A percentile compares a stretch with the other conserved stretches of the same genome.
Evolutionary conservation across 2,329 filamentous ascomycete genomes (phyloP).

Genomic region (Massarina eburnea): DNA sequence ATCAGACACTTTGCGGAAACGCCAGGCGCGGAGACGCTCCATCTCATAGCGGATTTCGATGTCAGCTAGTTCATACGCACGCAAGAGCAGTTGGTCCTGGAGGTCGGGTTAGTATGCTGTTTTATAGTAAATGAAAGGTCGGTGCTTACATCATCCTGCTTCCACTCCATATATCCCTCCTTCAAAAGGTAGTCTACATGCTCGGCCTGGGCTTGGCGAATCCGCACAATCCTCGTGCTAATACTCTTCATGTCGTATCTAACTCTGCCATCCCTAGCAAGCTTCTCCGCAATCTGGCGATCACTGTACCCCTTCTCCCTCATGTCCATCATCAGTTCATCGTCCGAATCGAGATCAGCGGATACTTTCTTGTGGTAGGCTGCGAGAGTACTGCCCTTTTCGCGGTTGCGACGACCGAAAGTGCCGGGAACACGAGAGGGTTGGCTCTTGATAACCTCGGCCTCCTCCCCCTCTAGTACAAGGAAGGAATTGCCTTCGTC

Average conservation of each 20-base stretch:
- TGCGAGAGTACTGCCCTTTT: constrained; percentile 40
- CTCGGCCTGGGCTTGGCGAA: constrained; percentile 46
- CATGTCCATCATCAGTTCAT: constrained; percentile 49
- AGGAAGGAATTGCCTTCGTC: not conserved
- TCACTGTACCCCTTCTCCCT: constrained; percentile 48
- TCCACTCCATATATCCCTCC: constrained; percentile 53
- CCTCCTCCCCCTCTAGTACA: constrained; percentile 8
- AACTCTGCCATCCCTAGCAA: constrained; percentile 46
- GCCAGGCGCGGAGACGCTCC: constrained; percentile 45
- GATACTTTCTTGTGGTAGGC: constrained; percentile 47
- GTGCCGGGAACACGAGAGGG: constrained; percentile 22
- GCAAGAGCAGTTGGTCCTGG: constrained; percentile 49
- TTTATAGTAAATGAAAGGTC: not conserved
- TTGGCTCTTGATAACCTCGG: constrained; percentile 27
- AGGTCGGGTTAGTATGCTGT: constrained; percentile 4
- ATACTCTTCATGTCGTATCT: constrained; percentile 52
- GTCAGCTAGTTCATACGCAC: constrained; percentile 46
- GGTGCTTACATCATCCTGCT: constrained; percentile 49
- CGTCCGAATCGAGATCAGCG: constrained; percentile 50
- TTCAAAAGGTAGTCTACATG: constrained; percentile 50
- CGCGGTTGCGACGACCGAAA: constrained; percentile 23
- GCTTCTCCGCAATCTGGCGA: constrained; percentile 46
- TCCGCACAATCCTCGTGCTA: constrained; percentile 50
- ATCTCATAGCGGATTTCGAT: constrained; percentile 46
- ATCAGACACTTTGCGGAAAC: constrained; percentile 49